These are phyloP conservation scores for Fusarium nodosum DNA, from an alignment of 2,329 filamentous ascomycete species.

Conservation along the genomic window DNA sequence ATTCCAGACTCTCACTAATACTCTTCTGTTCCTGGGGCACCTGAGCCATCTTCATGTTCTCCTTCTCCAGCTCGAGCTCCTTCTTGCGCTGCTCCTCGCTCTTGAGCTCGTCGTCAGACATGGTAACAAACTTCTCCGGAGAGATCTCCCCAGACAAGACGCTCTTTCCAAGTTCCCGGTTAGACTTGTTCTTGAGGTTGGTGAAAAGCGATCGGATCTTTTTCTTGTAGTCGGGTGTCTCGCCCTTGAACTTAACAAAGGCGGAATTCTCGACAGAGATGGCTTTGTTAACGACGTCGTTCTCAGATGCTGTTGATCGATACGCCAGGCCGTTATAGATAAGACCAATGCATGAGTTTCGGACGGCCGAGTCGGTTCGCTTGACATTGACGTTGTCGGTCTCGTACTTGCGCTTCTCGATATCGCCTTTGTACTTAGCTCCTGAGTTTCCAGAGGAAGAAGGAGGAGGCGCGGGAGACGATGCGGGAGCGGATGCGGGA, in stretches of 20 bases:
- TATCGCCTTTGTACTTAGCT: slow-evolving; percentile 71
- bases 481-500: slow-evolving; percentile 67
- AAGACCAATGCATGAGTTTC: slow-evolving; percentile 89
- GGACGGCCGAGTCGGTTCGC: slow-evolving; percentile 78
- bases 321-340: slow-evolving; percentile 91
- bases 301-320: slow-evolving; percentile 77
- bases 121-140: slow-evolving; percentile 81
- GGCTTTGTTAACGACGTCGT: slow-evolving; percentile 78
- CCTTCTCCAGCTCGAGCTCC: slow-evolving; percentile 82
- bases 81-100: slow-evolving; percentile 83
- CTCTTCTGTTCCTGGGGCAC: slow-evolving; percentile 92
- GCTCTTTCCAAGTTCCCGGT: slow-evolving; percentile 79
- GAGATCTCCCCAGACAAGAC: slow-evolving; percentile 82
- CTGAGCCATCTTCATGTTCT: slow-evolving; percentile 98
- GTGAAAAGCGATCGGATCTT: slow-evolving; percentile 95
- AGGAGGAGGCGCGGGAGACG: slow-evolving; percentile 65
- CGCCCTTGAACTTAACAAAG: slow-evolving; percentile 76
- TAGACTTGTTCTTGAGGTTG: slow-evolving; percentile 94
- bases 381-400: slow-evolving; percentile 84
- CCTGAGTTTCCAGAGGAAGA: slow-evolving; percentile 56
- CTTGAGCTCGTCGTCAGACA: slow-evolving; percentile 93
- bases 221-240: slow-evolving; percentile 80
- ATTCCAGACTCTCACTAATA: slow-evolving; percentile 88
- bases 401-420: slow-evolving; percentile 85
- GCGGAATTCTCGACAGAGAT: slow-evolving; percentile 88